A percentile compares a stretch with the other conserved stretches of the same genome.
These are phyloP conservation scores for Achaetomium macrosporum DNA, from an alignment of 2,329 filamentous ascomycete genomes.

Conservation along the genomic window DNA sequence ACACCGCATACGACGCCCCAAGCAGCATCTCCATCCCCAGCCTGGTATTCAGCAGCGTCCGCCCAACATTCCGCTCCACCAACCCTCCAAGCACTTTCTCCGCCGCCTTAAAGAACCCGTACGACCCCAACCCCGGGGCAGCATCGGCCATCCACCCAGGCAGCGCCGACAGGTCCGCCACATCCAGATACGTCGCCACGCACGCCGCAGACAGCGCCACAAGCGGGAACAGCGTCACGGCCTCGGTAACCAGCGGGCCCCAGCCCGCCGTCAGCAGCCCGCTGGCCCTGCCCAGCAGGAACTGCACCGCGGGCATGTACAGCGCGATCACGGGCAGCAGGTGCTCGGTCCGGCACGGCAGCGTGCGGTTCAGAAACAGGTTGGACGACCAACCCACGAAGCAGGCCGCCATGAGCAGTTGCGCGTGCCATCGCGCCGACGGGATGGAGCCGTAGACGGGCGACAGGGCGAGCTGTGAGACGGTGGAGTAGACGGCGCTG, in stretches of 20 bases:
- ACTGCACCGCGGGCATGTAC: conserved; percentile 69
- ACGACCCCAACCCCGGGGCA: conserved; percentile 59
- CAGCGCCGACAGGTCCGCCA: conserved; percentile 49
- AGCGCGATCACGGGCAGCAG: conserved; percentile 69
- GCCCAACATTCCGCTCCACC: conserved; percentile 51
- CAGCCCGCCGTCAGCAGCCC: conserved; percentile 57
- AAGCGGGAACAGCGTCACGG: conserved; percentile 65
- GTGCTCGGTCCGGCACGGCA: conserved; percentile 47
- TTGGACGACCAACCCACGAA: conserved; percentile 69
- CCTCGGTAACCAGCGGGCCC: conserved; percentile 72
- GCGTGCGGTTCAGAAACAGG: conserved; percentile 44
- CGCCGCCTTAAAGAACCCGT: conserved; percentile 54
- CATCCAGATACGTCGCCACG: conserved; percentile 60
- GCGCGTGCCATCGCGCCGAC: conserved; percentile 63
- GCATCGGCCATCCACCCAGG: conserved; percentile 57
- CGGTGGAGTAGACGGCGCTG: conserved; percentile 59
- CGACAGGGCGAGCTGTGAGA: conserved; percentile 70
- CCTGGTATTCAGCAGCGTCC: conserved; percentile 59
- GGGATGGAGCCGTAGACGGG: conserved; percentile 87
- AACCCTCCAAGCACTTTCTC: conserved; percentile 37
- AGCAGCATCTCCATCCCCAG: conserved; percentile 66
- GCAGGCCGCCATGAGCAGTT: conserved; percentile 58
- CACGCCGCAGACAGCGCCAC: conserved; percentile 58
- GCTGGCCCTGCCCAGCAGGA: conserved; percentile 63
- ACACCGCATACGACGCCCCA: conserved; percentile 56